phyloP scores from a whole-genome alignment of 2,329 filamentous ascomycete genomes.

The Penicillium polonicum region DNA sequence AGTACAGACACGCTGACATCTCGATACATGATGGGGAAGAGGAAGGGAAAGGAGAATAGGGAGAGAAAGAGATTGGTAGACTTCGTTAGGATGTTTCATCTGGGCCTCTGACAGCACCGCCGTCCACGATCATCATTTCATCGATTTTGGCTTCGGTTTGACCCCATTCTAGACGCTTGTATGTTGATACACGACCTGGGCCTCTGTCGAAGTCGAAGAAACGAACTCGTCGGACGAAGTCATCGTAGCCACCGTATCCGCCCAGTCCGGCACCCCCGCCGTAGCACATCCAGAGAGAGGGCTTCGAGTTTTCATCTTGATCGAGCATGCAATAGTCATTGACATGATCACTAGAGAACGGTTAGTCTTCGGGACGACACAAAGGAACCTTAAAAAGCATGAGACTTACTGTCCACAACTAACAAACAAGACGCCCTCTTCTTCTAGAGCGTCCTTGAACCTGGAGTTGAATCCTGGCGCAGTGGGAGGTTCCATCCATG shows the following conservation, averaged over 20 bases:
- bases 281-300: constrained; percentile 96
- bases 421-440: constrained; percentile 81
- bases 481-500: constrained; percentile 79
- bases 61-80: background rate
- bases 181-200: constrained; percentile 81
- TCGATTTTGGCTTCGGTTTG: constrained; percentile 54
- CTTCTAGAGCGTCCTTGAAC: constrained; percentile 86
- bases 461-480: constrained; percentile 86
- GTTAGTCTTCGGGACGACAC: constrained; percentile 20
- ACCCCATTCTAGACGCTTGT: constrained; percentile 79
- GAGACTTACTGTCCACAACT: constrained; percentile 82
- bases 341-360: constrained; percentile 69
- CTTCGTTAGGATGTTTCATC: constrained; percentile 12
- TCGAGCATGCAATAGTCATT: constrained; percentile 92
- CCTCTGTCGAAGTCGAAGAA: constrained; percentile 95
- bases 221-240: constrained; percentile 77
- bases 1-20: constrained; percentile 4
- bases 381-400: background rate
- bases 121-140: constrained; percentile 62
- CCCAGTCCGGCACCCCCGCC: constrained; percentile 89
- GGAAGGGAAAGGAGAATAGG: background rate
- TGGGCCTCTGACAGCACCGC: constrained; percentile 51
- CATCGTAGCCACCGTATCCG: constrained; percentile 88
- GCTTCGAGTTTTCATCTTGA: constrained; percentile 54
- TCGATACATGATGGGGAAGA: background rate